Conservation (phyloP, 2,329 filamentous ascomycete genomes). For the Eutypella sp. region DNA sequence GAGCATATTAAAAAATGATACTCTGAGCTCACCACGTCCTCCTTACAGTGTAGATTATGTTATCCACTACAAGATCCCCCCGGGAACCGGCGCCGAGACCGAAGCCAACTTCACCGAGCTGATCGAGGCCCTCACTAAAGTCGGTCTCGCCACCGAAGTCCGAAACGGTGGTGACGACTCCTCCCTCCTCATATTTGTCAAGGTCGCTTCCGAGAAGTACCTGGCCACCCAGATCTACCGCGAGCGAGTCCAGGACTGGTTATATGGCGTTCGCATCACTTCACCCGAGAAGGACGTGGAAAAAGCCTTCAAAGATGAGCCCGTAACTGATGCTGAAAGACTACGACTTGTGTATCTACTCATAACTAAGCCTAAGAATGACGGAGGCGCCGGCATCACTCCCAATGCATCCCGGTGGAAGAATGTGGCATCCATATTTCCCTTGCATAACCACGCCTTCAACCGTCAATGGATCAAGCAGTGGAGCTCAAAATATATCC, state of each 20-base stretch:
- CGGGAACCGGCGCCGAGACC: slow-evolving; percentile 52
- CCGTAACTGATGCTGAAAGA: slow-evolving; percentile 82
- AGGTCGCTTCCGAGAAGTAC: slow-evolving; percentile 69
- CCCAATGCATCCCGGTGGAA: slow-evolving; percentile 66
- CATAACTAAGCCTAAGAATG: slow-evolving; percentile 65
- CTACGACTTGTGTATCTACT: slow-evolving; percentile 84
- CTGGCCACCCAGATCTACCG: slow-evolving; percentile 79
- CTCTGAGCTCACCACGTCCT: slow-evolving; percentile 6
- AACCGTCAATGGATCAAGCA: slow-evolving; percentile 72
- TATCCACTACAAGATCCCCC: slow-evolving; percentile 69
- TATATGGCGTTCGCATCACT: slow-evolving; percentile 76
- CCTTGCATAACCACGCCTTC: slow-evolving; percentile 70
- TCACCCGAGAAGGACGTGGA: slow-evolving; percentile 71
- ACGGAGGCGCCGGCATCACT: slow-evolving; percentile 76
- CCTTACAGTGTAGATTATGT: slow-evolving; percentile 75
- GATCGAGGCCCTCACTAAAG: slow-evolving; percentile 65
- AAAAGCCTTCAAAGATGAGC: slow-evolving; percentile 64
- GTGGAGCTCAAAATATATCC: slow-evolving; percentile 66
- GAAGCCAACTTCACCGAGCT: slow-evolving; percentile 73
- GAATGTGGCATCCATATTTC: slow-evolving; percentile 68
- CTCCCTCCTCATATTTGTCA: slow-evolving; percentile 78
- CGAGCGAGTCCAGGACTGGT: slow-evolving; percentile 87
- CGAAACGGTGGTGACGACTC: slow-evolving; percentile 70
- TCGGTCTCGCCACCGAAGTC: slow-evolving; percentile 85
- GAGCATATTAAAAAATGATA: no score